Evolutionary conservation across 345 rosid species (phyloP).

Genomic region (Populus ilicifolia): DNA sequence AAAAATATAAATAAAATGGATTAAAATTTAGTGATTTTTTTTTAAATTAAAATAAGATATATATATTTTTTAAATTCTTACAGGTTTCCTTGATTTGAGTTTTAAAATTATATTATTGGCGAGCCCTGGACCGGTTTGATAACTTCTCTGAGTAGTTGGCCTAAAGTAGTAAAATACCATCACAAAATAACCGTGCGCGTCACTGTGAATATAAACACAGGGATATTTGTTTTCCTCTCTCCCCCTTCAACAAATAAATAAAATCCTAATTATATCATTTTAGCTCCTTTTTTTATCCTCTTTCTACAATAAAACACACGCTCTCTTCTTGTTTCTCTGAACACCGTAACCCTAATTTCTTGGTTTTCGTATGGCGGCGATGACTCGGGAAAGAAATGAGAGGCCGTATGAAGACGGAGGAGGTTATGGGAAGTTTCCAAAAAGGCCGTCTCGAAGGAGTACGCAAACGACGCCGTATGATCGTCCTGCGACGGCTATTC

Average conservation of each 20-base stretch:
- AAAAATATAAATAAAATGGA: too few species aligned
- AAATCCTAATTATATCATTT: slow-evolving; percentile 12
- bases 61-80: too few species aligned
- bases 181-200: background rate
- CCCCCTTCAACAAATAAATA: slow-evolving; percentile 6
- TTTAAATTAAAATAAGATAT: too few species aligned
- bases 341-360: slow-evolving; percentile 3
- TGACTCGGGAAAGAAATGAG: slow-evolving; percentile 20
- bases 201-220: background rate
- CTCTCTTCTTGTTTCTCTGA: background rate
- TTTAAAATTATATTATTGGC: too few species aligned
- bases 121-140: too few species aligned
- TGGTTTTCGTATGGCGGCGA: slow-evolving; percentile 23
- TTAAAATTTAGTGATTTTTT: too few species aligned
- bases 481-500: slow-evolving; percentile 49
- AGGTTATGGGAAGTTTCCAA: slow-evolving; percentile 61
- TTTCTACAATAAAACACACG: background rate
- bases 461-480: slow-evolving; percentile 64
- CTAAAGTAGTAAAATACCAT: background rate
- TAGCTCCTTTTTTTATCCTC: background rate
- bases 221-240: background rate
- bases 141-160: too few species aligned
- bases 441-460: slow-evolving; percentile 49
- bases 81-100: too few species aligned
- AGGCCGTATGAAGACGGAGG: slow-evolving; percentile 16